Base-by-base conservation (phyloP, 2,329 filamentous ascomycete genomes). In the Alternaria panax region DNA sequence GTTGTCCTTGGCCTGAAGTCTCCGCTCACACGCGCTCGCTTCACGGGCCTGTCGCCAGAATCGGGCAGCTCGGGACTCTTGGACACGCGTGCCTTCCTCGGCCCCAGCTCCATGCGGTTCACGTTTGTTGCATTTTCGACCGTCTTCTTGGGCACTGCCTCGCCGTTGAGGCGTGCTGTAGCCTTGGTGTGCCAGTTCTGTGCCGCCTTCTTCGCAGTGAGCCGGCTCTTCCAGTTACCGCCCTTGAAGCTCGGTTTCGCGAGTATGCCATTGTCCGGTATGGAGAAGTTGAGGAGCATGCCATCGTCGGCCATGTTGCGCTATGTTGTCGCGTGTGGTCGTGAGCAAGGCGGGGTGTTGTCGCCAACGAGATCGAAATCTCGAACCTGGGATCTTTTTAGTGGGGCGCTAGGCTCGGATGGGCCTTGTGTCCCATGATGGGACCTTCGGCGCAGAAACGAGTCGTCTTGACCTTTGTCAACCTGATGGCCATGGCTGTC, bases 211-310 rank as follows among this genome's bases (percentile, higher is more conserved):
- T 93, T 91, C 34, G 93, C 93, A 56, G 88, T 90, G 60, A 94
- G 85, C 63, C 95, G 87, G 75, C 97, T 93, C 74, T 91, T 90
- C 95, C 95, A 99, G 70, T 88, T 87, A n/a, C 95, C 95, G 68
- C 95, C 95, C 76, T 91, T 95, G 78, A 96, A 92, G 54, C 82
- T 85, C 4, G 83, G 80, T 67, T 84, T 83, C 84, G 85, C 83
- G 60, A 88, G 85, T 54, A 92, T 76, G 12, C 90, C 85, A 18
- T 82, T 85, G 61, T 92, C 88, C 27, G 87, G 86, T 57, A 97
- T 82, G 70, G 92, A 89, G 76, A 98, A 97, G 72, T 98, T 98
- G 75, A 98, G 83, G 57, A 97, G 86, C 87, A 99, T 91, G 68
- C 93, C 93, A 88, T 96, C 92, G 82, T 98, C 93, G 51, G 92